Evolutionary conservation across 192 early-diverging fungal genomes (phyloP).

Genomic region (Backusella morwellensis): DNA sequence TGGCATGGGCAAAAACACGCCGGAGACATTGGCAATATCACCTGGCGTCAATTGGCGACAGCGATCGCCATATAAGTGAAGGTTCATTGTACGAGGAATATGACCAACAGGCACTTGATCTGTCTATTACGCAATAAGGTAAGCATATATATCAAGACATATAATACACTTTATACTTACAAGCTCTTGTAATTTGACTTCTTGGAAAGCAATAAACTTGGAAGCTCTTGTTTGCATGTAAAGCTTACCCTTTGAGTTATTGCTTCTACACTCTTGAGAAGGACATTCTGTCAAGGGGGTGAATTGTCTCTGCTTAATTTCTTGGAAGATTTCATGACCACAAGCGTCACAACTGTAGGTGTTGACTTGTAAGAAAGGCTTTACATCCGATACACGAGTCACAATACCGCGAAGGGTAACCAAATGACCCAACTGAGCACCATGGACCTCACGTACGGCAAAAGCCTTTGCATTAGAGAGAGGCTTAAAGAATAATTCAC

Average conservation of each 20-base stretch:
- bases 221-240: slow-evolving; percentile 89
- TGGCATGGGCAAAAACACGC: slow-evolving; percentile 90
- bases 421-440: slow-evolving; percentile 75
- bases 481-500: slow-evolving; percentile 81
- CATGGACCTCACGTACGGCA: slow-evolving; percentile 88
- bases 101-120: slow-evolving; percentile 99
- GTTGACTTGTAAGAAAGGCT: slow-evolving; percentile 86
- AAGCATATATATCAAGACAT: background rate
- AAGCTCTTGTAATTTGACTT: slow-evolving; percentile 95
- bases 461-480: slow-evolving; percentile 55
- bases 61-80: slow-evolving; percentile 80
- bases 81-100: slow-evolving; percentile 95
- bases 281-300: slow-evolving; percentile 82
- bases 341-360: slow-evolving; percentile 92
- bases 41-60: slow-evolving; percentile 85
- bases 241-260: slow-evolving; percentile 79
- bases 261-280: slow-evolving; percentile 75
- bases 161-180: slow-evolving; percentile 36
- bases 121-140: slow-evolving; percentile 37
- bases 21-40: slow-evolving; percentile 79
- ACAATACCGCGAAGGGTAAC: slow-evolving; percentile 91
- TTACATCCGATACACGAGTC: slow-evolving; percentile 91
- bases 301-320: slow-evolving; percentile 73
- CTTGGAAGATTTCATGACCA: slow-evolving; percentile 95
- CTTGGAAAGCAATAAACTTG: slow-evolving; percentile 94